Percentiles rank a stretch among this genome's conserved stretches.
Conservation (phyloP, 495 filamentous ascomycete species). For the Penicillium psychrofluorescens region DNA sequence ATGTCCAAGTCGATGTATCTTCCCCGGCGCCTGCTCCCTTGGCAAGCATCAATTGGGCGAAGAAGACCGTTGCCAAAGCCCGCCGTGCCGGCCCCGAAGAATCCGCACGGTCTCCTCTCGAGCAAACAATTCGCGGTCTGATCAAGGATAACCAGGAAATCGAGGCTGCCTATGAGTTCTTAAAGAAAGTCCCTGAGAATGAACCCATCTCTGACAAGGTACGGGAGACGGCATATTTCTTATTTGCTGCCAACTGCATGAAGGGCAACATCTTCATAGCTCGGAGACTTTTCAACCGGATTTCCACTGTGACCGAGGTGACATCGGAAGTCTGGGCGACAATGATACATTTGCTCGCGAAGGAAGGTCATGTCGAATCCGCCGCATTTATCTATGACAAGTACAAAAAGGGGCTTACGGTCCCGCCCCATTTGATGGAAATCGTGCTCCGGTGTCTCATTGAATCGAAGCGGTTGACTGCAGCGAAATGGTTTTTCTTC, state of each 20-base stretch:
- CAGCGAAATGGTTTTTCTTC: slow-evolving; percentile 30
- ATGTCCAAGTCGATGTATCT: neutral
- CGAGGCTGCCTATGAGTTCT: slow-evolving; percentile 33
- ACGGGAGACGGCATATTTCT: slow-evolving; percentile 21
- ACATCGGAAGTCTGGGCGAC: slow-evolving; percentile 31
- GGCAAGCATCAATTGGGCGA: no score
- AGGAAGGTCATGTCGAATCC: slow-evolving; percentile 33
- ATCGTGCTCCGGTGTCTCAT: slow-evolving; percentile 33
- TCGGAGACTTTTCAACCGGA: slow-evolving; percentile 27
- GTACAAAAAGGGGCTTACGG: slow-evolving; percentile 17
- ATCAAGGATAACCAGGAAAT: slow-evolving; percentile 19
- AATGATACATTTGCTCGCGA: slow-evolving; percentile 33
- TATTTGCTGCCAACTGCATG: slow-evolving; percentile 32
- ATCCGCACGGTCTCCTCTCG: slow-evolving; percentile 2
- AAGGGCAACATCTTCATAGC: slow-evolving; percentile 35
- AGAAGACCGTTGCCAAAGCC: no score
- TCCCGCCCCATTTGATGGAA: slow-evolving; percentile 29
- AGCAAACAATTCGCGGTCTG: slow-evolving; percentile 8
- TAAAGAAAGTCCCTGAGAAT: slow-evolving; percentile 17
- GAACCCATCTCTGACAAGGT: slow-evolving; percentile 20
- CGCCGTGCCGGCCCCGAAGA: slow-evolving; percentile 1
- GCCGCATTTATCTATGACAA: slow-evolving; percentile 25
- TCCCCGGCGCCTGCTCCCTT: no score
- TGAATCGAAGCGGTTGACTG: slow-evolving; percentile 30
- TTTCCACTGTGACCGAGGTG: slow-evolving; percentile 27